Percentiles rank a stretch among this genome's conserved stretches.
Conservation (phyloP, 1,284 basidiomycete genomes). For the Moesziomyces aphidis region DNA sequence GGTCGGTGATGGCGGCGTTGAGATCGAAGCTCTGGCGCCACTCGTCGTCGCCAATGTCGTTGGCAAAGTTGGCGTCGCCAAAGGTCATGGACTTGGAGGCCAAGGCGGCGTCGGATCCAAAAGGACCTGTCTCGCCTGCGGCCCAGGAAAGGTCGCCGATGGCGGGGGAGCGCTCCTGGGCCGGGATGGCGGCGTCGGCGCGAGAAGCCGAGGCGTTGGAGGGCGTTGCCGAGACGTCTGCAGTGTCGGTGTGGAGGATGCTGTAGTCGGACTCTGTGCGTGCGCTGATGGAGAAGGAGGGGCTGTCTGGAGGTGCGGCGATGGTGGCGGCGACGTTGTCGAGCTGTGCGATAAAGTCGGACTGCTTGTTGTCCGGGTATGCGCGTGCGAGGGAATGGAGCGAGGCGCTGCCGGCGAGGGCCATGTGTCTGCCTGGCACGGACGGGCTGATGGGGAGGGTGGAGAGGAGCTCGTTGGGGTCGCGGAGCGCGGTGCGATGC, state of each 20-base stretch:
- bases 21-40: slow-evolving; percentile 59
- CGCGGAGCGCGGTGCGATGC: slow-evolving; percentile 24
- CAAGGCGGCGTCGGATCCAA: slow-evolving; percentile 32
- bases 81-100: slow-evolving; percentile 39
- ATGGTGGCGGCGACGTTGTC: slow-evolving; percentile 30
- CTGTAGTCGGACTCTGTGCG: slow-evolving; percentile 52
- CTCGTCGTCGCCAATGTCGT: slow-evolving; percentile 27
- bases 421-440: slow-evolving; percentile 25
- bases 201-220: slow-evolving; percentile 19
- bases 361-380: slow-evolving; percentile 23
- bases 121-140: slow-evolving; percentile 60
- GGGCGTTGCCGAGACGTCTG: slow-evolving; percentile 14
- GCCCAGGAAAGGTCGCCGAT: slow-evolving; percentile 62
- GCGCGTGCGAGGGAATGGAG: slow-evolving; percentile 38
- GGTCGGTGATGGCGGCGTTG: slow-evolving; percentile 60
- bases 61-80: slow-evolving; percentile 35
- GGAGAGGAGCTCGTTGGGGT: slow-evolving; percentile 22
- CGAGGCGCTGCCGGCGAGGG: slow-evolving; percentile 35
- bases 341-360: slow-evolving; percentile 40
- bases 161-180: slow-evolving; percentile 34
- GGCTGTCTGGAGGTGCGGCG: slow-evolving; percentile 39
- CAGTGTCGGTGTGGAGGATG: slow-evolving; percentile 24
- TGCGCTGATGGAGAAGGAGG: slow-evolving; percentile 57
- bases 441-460: slow-evolving; percentile 36
- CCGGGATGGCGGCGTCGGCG: neutral